A percentile compares a stretch with the other conserved stretches of the same genome.
phyloP scores from a whole-genome alignment of 768 basidiomycete genomes.

The Strobilomyces confusus region DNA sequence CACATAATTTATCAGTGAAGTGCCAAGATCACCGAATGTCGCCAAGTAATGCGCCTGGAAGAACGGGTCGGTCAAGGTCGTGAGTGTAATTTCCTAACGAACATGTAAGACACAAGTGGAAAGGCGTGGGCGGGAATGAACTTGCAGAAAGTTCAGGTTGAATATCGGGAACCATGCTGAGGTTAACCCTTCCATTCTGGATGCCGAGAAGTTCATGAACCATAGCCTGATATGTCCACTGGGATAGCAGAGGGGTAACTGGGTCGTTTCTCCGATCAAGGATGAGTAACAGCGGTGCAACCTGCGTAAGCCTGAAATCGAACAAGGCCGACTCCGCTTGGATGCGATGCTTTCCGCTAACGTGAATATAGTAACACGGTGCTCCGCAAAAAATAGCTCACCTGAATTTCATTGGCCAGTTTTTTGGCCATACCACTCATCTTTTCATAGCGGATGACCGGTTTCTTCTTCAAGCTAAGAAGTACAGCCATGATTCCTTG shows the following conservation, averaged over 20 bases:
- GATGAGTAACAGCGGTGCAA: constrained; percentile 85
- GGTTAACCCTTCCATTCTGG: constrained; percentile 87
- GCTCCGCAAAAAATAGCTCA: constrained; percentile 26
- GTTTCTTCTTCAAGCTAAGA: constrained; percentile 94
- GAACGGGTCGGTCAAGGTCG: constrained; percentile 88
- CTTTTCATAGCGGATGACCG: constrained; percentile 88
- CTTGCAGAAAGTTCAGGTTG: constrained; percentile 78
- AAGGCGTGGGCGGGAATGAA: constrained; percentile 9
- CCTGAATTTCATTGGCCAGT: constrained; percentile 82
- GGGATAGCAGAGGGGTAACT: constrained; percentile 90
- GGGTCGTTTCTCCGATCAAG: constrained; percentile 96
- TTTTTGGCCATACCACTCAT: constrained; percentile 93
- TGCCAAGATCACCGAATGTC: constrained; percentile 96
- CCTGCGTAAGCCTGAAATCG: constrained; percentile 87
- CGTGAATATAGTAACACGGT: constrained; percentile 3
- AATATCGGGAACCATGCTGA: constrained; percentile 81
- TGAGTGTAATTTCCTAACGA: constrained; percentile 85
- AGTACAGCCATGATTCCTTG: constrained; percentile 82
- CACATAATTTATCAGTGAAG: constrained; percentile 87
- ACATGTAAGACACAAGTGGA: constrained; percentile 11
- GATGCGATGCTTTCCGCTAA: constrained; percentile 59
- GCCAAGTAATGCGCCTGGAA: constrained; percentile 87
- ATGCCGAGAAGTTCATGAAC: constrained; percentile 95
- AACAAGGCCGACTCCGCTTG: constrained; percentile 80
- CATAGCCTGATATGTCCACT: constrained; percentile 99